Evolutionary conservation across 768 basidiomycete species (phyloP).

Genomic region (Erythrobasidium yunnanense): DNA sequence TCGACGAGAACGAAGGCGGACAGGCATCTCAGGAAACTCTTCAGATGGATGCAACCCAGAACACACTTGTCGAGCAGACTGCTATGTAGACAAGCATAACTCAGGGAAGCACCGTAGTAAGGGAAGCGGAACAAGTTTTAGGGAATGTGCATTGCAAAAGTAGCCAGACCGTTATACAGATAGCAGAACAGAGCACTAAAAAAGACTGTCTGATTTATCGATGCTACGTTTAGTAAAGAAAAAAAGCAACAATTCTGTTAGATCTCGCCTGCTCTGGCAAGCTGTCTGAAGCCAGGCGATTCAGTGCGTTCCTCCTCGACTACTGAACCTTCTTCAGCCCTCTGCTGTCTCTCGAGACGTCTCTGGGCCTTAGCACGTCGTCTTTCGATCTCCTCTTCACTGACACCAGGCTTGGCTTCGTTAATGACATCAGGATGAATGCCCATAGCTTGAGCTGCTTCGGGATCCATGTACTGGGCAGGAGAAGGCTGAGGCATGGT

Average conservation of each 20-base stretch:
- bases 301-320: conserved; percentile 1
- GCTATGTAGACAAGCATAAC: too few species aligned
- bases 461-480: conserved; percentile 11
- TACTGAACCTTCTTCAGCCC: conserved; percentile 13
- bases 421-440: conserved; percentile 22
- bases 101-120: too few species aligned
- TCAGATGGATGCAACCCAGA: too few species aligned
- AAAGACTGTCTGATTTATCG: background rate
- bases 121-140: too few species aligned
- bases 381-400: conserved; percentile 25
- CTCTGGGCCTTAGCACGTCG: conserved; percentile 8
- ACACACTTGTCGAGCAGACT: too few species aligned
- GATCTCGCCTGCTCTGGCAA: background rate
- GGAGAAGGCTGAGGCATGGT: conserved; percentile 1
- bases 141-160: too few species aligned
- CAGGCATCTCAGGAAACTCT: too few species aligned
- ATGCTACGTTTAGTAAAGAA: background rate
- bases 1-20: too few species aligned
- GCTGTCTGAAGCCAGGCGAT: background rate
- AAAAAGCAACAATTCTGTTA: background rate
- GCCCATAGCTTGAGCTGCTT: conserved; percentile 24
- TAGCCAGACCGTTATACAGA: too few species aligned
- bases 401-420: conserved; percentile 4
- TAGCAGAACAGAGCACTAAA: background rate
- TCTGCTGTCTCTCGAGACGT: conserved; percentile 15